These are phyloP conservation scores for Cryptococcus sp. DNA, from an alignment of 1,284 basidiomycete species.

Conservation along the genomic window DNA sequence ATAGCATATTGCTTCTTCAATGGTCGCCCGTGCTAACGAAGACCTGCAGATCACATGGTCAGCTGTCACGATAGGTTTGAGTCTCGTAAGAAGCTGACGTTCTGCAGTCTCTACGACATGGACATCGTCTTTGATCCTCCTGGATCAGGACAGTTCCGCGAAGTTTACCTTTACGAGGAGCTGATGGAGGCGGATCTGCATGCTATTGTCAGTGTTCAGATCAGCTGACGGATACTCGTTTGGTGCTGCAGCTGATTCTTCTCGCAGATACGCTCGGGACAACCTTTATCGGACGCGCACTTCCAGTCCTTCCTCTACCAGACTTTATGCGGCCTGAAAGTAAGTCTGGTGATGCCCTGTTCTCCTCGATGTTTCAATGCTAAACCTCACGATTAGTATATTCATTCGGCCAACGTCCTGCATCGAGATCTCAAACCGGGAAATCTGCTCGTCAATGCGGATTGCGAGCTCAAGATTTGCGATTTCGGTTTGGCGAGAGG, in stretches of 20 bases:
- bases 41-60: conserved; percentile 49
- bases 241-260: neutral
- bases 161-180: conserved; percentile 95
- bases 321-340: conserved; percentile 90
- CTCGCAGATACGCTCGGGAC: conserved; percentile 87
- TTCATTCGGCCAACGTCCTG: conserved; percentile 96
- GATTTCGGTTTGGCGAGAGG: conserved; percentile 97
- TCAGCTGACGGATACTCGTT: too few species aligned
- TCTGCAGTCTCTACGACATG: conserved; percentile 82
- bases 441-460: conserved; percentile 94
- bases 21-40: conserved; percentile 7
- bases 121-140: conserved; percentile 84
- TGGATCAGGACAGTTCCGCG: conserved; percentile 82
- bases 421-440: conserved; percentile 97
- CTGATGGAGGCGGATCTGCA: conserved; percentile 99
- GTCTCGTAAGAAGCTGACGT: neutral
- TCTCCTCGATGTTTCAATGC: neutral
- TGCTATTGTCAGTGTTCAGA: conserved; percentile 72
- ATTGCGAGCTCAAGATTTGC: conserved; percentile 97
- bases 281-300: conserved; percentile 96
- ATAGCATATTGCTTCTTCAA: neutral
- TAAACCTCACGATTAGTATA: conserved; percentile 65
- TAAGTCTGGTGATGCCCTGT: conserved; percentile 22
- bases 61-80: neutral
- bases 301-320: conserved; percentile 99